Evolutionary conservation across 2,329 filamentous ascomycete species (phyloP).

Genomic region (Diaporthe sp.): DNA sequence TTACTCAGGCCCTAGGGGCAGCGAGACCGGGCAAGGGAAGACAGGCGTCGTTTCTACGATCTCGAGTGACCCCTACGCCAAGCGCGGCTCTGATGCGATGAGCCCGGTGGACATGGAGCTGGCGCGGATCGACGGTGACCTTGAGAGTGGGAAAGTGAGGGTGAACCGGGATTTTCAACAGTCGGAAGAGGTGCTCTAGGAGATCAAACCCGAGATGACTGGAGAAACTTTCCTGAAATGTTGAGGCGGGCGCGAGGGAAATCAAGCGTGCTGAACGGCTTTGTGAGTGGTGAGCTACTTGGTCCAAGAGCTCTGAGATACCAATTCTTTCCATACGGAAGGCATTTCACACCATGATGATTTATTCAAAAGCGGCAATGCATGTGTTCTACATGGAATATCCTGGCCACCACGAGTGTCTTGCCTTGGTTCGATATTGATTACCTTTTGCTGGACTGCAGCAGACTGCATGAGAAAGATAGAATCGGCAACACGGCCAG

Average conservation of each 20-base stretch:
- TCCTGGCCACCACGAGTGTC: neutral
- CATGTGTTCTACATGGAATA: neutral
- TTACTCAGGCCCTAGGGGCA: neutral
- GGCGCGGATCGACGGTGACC: conserved; percentile 44
- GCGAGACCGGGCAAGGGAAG: conserved; percentile 45
- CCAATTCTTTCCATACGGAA: neutral
- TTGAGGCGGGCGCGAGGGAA: neutral
- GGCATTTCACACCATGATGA: neutral
- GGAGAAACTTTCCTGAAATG: neutral
- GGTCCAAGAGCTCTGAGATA: too few relatives aligned
- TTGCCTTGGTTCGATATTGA: neutral
- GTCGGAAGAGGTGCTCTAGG: conserved; percentile 49
- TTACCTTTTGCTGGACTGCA: neutral
- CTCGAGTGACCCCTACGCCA: conserved; percentile 41
- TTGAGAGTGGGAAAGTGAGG: conserved; percentile 46
- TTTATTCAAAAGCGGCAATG: neutral
- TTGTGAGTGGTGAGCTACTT: neutral
- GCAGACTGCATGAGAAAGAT: neutral
- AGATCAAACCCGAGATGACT: neutral
- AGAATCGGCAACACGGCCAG: too few relatives aligned
- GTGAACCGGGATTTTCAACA: conserved; percentile 51
- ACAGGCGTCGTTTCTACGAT: conserved; percentile 35
- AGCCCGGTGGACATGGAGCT: conserved; percentile 52
- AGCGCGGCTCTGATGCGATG: conserved; percentile 44
- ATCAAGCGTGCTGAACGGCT: neutral